Evolutionary conservation across 1,284 basidiomycete species (phyloP).

Genomic region (Rhizopogon hawkerae): DNA sequence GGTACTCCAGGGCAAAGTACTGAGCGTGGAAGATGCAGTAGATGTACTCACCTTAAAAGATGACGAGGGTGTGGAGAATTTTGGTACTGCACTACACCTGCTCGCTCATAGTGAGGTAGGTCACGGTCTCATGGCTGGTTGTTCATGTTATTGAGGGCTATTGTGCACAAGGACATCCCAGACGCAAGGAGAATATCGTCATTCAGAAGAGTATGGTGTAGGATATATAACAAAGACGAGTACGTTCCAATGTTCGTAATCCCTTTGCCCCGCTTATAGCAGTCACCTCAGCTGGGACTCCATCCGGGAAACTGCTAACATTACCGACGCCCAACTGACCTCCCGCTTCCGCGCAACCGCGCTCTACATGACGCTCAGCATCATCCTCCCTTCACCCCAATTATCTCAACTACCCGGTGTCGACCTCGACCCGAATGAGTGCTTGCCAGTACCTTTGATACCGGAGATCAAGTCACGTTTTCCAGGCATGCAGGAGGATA

Average conservation of each 20-base stretch:
- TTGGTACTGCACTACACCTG: conserved; percentile 56
- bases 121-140: conserved; percentile 1
- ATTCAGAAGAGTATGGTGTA: conserved; percentile 73
- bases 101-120: conserved; percentile 48
- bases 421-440: conserved; percentile 45
- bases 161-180: conserved; percentile 48
- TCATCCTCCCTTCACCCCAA: conserved; percentile 32
- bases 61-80: conserved; percentile 53
- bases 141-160: background rate
- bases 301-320: conserved; percentile 57
- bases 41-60: conserved; percentile 70
- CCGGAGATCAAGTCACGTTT: conserved; percentile 59
- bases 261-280: conserved; percentile 1
- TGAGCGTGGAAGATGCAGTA: conserved; percentile 60
- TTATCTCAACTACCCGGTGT: conserved; percentile 39
- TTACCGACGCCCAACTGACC: conserved; percentile 65
- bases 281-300: conserved; percentile 52
- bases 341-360: conserved; percentile 61
- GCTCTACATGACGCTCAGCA: conserved; percentile 52
- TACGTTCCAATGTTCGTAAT: conserved; percentile 33
- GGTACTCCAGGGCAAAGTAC: conserved; percentile 59
- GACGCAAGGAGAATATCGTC: conserved; percentile 61
- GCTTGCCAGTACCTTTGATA: conserved; percentile 43
- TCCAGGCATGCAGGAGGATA: conserved; percentile 58
- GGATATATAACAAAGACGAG: conserved; percentile 86